Percentiles rank a stretch among this genome's conserved stretches.
Conservation (phyloP, 129 eudicot genomes). For the Centrapalus pauciflorus region DNA sequence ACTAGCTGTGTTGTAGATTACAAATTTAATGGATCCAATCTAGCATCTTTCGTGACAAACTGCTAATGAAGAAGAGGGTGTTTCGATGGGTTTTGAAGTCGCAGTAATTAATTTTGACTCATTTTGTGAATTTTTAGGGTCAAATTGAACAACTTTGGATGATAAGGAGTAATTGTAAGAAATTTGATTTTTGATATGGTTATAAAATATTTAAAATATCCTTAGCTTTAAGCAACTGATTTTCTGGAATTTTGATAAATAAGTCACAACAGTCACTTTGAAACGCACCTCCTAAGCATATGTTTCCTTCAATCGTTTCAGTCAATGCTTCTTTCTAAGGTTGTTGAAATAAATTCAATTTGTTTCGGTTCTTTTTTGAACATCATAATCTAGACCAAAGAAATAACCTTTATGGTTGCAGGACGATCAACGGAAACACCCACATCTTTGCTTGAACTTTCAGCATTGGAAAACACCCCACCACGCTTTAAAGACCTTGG, state of each 20-base stretch:
- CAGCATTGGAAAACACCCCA: slow-evolving; percentile 47
- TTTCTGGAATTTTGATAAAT: neutral
- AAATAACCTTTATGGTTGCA: slow-evolving; percentile 44
- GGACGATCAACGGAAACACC: slow-evolving; percentile 53
- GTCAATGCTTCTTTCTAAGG: neutral
- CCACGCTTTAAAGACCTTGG: slow-evolving; percentile 68
- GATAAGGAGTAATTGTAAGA: neutral
- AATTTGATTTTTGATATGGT: neutral
- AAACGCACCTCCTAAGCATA: neutral
- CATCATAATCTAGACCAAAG: neutral
- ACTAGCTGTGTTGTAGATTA: too few species aligned
- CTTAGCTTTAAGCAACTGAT: neutral
- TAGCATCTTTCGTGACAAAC: neutral
- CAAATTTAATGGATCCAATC: neutral
- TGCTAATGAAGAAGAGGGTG: neutral
- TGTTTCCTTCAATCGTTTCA: neutral
- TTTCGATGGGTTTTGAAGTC: neutral
- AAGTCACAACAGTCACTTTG: neutral
- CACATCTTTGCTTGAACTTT: slow-evolving; percentile 34
- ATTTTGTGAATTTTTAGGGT: neutral
- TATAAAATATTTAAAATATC: neutral
- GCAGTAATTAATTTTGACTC: neutral
- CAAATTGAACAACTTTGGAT: neutral
- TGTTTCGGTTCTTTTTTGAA: neutral
- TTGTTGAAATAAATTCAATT: neutral